Conservation (phyloP, 2,329 filamentous ascomycete genomes). For the Fusarium floridanum region DNA sequence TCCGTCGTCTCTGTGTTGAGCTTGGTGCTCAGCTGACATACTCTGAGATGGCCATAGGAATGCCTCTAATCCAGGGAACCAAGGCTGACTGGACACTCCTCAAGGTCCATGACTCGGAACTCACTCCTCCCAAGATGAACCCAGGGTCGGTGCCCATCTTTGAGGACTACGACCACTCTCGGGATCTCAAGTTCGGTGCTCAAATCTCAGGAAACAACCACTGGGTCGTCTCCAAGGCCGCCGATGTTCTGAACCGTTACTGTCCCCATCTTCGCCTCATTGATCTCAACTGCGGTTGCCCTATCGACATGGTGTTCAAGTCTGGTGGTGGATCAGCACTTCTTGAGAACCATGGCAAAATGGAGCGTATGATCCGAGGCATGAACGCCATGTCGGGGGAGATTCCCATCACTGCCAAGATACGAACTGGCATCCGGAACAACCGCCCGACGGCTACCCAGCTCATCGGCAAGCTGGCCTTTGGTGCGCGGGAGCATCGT, state of each 20-base stretch:
- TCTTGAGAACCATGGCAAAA: conserved; percentile 86
- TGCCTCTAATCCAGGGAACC: conserved; percentile 89
- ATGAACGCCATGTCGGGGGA: conserved; percentile 96
- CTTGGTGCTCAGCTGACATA: conserved; percentile 94
- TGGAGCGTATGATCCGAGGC: conserved; percentile 94
- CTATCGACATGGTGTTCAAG: conserved; percentile 93
- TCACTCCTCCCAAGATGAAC: conserved; percentile 76
- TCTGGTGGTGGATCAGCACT: conserved; percentile 91
- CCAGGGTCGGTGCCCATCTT: conserved; percentile 68
- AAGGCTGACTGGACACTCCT: conserved; percentile 96
- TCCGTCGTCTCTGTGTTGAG: conserved; percentile 88
- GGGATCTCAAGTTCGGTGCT: conserved; percentile 89
- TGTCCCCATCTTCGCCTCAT: conserved; percentile 89
- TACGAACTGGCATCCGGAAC: conserved; percentile 90
- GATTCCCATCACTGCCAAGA: conserved; percentile 93
- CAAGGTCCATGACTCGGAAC: conserved; percentile 90
- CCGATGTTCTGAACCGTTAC: conserved; percentile 81
- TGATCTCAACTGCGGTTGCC: conserved; percentile 96
- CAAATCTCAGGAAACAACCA: conserved; percentile 95
- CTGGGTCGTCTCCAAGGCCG: conserved; percentile 89
- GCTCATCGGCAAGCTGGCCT: conserved; percentile 83
- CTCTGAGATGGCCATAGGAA: conserved; percentile 96
- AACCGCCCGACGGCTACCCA: conserved; percentile 83
- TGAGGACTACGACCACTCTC: conserved; percentile 82
- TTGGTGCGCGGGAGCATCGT: conserved; percentile 80